These are phyloP conservation scores for Fonsecaea pedrosoi DNA, from an alignment of 2,329 filamentous ascomycete species.

Conservation along the genomic window DNA sequence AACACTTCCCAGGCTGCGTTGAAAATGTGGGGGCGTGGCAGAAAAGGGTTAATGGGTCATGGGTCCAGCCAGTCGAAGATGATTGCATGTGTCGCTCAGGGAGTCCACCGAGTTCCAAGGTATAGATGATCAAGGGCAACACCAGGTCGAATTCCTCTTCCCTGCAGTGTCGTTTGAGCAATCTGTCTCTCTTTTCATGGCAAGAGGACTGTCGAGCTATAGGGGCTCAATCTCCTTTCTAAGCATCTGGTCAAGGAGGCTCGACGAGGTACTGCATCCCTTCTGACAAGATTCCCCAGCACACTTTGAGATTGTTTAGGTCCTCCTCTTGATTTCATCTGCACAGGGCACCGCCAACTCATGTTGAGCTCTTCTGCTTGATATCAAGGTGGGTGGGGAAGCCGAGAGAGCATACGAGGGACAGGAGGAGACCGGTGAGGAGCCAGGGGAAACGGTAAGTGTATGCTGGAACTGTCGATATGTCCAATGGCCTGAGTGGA, in stretches of 20 bases:
- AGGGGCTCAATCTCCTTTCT: neutral
- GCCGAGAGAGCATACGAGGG: neutral
- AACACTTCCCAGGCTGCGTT: slow-evolving; percentile 2
- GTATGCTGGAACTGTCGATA: neutral
- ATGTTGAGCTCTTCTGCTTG: neutral
- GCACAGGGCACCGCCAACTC: neutral
- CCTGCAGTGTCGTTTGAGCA: slow-evolving; percentile 23
- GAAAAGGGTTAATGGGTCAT: neutral
- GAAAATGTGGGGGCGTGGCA: slow-evolving; percentile 7
- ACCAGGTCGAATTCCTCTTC: slow-evolving; percentile 15
- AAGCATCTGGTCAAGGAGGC: neutral
- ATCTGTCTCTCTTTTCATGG: slow-evolving; percentile 17
- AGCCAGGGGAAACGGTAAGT: neutral
- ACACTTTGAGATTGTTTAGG: neutral
- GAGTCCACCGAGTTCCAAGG: slow-evolving; percentile 1
- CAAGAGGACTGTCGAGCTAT: neutral
- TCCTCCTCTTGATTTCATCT: slow-evolving; percentile 25
- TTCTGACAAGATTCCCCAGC: neutral
- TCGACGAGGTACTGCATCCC: slow-evolving; percentile 1
- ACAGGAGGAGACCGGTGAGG: neutral
- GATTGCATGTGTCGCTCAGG: neutral
- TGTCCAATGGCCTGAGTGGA: neutral
- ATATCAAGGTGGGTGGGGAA: neutral
- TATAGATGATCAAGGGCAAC: neutral
- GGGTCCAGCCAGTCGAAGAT: neutral